Percentiles rank a stretch among this genome's conserved stretches.
Conservation (phyloP, 345 rosid species). For the Mercurialis annua region DNA sequence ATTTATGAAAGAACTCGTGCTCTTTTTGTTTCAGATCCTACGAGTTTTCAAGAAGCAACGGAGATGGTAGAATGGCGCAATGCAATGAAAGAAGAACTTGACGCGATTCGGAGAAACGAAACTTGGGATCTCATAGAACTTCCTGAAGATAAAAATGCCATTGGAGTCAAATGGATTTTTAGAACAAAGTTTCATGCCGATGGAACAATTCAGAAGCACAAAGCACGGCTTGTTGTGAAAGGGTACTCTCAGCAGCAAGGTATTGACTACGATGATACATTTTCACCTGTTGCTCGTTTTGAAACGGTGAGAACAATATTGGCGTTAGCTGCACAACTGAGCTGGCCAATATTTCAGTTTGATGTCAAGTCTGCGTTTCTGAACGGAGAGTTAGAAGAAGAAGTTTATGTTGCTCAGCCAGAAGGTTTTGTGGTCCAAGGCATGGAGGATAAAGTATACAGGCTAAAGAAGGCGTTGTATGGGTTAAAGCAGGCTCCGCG, state of each 20-base stretch:
- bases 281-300: neutral
- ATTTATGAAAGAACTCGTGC: too few relatives aligned
- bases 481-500: neutral
- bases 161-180: neutral
- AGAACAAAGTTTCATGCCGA: neutral
- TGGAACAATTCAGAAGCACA: neutral
- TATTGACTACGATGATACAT: neutral
- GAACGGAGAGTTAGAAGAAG: neutral
- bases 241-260: neutral
- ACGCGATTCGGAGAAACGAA: neutral
- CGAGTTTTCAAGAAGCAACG: neutral
- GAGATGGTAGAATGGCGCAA: neutral
- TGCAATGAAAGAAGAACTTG: neutral
- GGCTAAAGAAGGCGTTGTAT: neutral
- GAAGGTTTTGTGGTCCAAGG: neutral
- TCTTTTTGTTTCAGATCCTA: too few relatives aligned
- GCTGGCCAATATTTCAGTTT: neutral
- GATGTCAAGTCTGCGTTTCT: neutral
- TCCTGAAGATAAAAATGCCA: neutral
- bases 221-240: neutral
- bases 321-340: neutral
- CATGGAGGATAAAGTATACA: neutral
- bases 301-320: neutral
- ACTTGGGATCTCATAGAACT: neutral
- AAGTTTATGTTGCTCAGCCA: neutral